Evolutionary conservation across 441 rosid genomes (phyloP).

Genomic region (Metrosideros polymorpha): DNA sequence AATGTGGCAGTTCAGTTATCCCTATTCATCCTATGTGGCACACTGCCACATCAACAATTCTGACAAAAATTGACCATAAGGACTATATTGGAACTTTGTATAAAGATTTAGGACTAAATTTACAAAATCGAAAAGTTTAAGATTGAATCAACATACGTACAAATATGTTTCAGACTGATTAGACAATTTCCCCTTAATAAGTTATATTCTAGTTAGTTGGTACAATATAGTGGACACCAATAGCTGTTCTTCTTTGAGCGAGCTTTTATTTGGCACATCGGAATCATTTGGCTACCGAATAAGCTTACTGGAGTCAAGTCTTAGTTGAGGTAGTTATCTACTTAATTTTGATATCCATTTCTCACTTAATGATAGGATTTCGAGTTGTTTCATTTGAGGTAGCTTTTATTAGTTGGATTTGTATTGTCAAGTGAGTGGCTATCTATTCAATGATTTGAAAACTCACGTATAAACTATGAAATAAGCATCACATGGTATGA

Average conservation of each 20-base stretch:
- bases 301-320: neutral
- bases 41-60: too few species aligned
- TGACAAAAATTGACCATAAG: too few species aligned
- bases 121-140: neutral
- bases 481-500: too few species aligned
- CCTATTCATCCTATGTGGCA: rapidly evolving
- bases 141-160: too few species aligned
- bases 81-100: too few species aligned
- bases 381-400: neutral
- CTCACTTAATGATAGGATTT: neutral
- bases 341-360: neutral
- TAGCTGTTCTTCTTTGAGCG: neutral
- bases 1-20: neutral
- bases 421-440: neutral
- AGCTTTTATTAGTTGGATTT: neutral
- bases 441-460: neutral
- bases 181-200: neutral
- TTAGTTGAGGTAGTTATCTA: neutral
- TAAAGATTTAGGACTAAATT: too few species aligned
- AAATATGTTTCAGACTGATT: too few species aligned
- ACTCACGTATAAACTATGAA: too few species aligned
- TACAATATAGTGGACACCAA: neutral
- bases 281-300: neutral
- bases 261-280: neutral
- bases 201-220: neutral